Conservation (phyloP, 75 land plant genomes). For the Ceratopteris richardii region DNA sequence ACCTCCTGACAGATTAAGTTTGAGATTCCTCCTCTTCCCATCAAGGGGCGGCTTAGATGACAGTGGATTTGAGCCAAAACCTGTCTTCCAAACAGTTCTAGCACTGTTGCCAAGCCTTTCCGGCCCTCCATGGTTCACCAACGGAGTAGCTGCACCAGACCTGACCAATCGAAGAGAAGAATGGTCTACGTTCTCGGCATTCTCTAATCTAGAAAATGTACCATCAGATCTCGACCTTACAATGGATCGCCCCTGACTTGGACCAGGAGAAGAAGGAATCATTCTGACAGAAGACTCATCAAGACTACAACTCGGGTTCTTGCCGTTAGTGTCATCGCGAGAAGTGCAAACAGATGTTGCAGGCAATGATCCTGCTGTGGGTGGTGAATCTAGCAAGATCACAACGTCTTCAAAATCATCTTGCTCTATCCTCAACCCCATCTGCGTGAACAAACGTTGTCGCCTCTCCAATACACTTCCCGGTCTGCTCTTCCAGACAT, state of each 20-base stretch:
- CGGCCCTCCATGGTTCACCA: too few species aligned
- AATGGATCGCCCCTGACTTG: neutral
- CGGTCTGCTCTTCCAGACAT: constrained; percentile 70
- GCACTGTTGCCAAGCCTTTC: too few species aligned
- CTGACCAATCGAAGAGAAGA: neutral
- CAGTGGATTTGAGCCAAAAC: neutral
- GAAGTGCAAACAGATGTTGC: neutral
- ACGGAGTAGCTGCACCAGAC: neutral
- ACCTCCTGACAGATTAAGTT: too few species aligned
- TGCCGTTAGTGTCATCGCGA: neutral
- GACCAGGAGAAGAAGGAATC: neutral
- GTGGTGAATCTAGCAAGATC: too few species aligned
- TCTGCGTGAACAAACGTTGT: constrained; percentile 46
- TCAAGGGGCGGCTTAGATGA: neutral
- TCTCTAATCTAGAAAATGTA: neutral
- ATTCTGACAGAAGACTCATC: neutral
- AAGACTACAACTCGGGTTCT: neutral
- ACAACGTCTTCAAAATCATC: too few species aligned
- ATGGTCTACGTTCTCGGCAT: neutral
- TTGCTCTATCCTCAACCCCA: constrained; percentile 36
- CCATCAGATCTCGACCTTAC: constrained; percentile 3
- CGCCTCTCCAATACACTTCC: constrained; percentile 70
- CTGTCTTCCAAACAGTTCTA: neutral
- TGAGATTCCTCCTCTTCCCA: neutral
- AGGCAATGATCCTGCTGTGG: neutral